Conservation (phyloP, 441 rosid species). For the Iberis amara region DNA sequence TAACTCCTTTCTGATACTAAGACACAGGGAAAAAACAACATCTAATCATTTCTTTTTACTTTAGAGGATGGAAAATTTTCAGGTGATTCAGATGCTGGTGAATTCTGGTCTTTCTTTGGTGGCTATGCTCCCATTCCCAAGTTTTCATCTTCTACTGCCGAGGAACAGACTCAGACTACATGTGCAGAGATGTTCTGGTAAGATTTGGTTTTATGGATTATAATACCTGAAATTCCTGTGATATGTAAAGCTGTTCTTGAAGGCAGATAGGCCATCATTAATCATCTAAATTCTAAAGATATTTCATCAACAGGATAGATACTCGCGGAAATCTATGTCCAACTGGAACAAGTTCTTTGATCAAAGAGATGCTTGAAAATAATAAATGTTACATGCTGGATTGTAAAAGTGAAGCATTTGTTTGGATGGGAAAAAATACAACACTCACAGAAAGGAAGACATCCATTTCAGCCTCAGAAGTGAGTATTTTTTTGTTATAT, state of each 20-base stretch:
- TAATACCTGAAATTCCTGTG: neutral
- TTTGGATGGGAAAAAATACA: conserved; percentile 84
- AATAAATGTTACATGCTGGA: conserved; percentile 82
- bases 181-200: conserved; percentile 54
- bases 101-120: conserved; percentile 90
- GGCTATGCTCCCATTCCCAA: conserved; percentile 89
- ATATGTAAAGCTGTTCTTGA: conserved; percentile 5
- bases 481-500: conserved; percentile 26
- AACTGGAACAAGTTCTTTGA: conserved; percentile 40
- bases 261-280: neutral
- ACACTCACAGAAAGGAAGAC: conserved; percentile 60
- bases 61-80: conserved; percentile 88
- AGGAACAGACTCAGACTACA: conserved; percentile 35
- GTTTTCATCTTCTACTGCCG: conserved; percentile 37
- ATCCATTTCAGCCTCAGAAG: conserved; percentile 66
- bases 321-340: conserved; percentile 67
- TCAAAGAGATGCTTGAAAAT: conserved; percentile 53
- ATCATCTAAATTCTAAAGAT: neutral
- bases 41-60: conserved; percentile 12
- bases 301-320: conserved; percentile 44
- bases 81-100: conserved; percentile 83
- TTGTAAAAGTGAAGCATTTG: conserved; percentile 56
- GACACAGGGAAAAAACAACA: neutral
- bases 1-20: neutral
- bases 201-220: conserved; percentile 21